Conservation (phyloP, 1,284 basidiomycete species). For the Sphagnurus paluster region DNA sequence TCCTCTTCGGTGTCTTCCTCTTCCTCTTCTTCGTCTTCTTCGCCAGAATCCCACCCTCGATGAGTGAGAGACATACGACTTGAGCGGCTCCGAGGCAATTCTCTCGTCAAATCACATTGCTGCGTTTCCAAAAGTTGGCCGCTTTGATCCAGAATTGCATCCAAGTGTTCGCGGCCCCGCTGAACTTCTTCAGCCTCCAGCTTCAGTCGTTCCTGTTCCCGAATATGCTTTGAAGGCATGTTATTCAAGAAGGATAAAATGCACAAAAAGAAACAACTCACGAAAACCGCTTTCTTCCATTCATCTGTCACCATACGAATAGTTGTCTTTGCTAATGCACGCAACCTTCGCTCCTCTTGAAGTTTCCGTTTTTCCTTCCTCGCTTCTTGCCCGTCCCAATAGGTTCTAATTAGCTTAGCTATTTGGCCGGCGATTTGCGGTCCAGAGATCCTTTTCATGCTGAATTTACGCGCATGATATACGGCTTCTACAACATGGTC, state of each 20-base stretch:
- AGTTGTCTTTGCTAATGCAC: slow-evolving; percentile 70
- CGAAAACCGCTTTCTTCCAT: slow-evolving; percentile 90
- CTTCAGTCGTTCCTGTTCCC: slow-evolving; percentile 62
- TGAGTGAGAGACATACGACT: slow-evolving; percentile 46
- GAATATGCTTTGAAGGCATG: slow-evolving; percentile 55
- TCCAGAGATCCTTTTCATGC: slow-evolving; percentile 45
- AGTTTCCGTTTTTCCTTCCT: slow-evolving; percentile 64
- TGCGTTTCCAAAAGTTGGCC: slow-evolving; percentile 87
- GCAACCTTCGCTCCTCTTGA: slow-evolving; percentile 70
- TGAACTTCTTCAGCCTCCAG: slow-evolving; percentile 46
- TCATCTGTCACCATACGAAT: slow-evolving; percentile 73
- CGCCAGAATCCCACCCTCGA: slow-evolving; percentile 34
- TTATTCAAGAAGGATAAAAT: neutral
- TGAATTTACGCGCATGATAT: slow-evolving; percentile 29
- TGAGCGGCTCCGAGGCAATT: slow-evolving; percentile 52
- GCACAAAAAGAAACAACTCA: slow-evolving; percentile 40
- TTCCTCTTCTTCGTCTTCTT: slow-evolving; percentile 29
- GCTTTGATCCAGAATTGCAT: slow-evolving; percentile 89
- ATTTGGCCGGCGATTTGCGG: slow-evolving; percentile 56
- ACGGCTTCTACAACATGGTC: slow-evolving; percentile 52
- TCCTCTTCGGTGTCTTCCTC: slow-evolving; percentile 23
- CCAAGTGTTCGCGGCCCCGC: slow-evolving; percentile 76
- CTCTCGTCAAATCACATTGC: slow-evolving; percentile 63
- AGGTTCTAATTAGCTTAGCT: slow-evolving; percentile 68
- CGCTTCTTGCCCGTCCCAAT: slow-evolving; percentile 75